These are phyloP conservation scores for Parastagonospora nodorum DNA, from an alignment of 2,329 filamentous ascomycete species.

Conservation along the genomic window DNA sequence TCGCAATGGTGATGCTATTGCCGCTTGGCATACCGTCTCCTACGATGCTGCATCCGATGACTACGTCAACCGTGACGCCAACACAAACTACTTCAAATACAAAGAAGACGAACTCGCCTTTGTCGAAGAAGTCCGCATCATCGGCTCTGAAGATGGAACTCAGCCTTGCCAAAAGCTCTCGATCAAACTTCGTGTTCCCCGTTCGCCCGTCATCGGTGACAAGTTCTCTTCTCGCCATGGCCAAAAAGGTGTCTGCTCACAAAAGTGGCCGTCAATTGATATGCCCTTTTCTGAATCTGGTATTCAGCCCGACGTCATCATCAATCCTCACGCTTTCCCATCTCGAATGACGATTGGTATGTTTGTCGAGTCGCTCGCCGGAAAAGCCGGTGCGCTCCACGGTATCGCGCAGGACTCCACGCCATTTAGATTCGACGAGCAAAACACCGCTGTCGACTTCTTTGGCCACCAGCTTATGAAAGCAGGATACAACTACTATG, in stretches of 20 bases:
- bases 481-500: conserved; percentile 97
- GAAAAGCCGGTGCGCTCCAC: conserved; percentile 91
- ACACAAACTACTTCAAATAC: conserved; percentile 90
- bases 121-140: conserved; percentile 89
- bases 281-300: conserved; percentile 98
- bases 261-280: conserved; percentile 91
- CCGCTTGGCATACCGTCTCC: conserved; percentile 86
- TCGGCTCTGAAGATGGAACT: conserved; percentile 81
- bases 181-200: conserved; percentile 89
- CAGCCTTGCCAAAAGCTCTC: conserved; percentile 88
- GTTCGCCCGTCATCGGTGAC: conserved; percentile 91
- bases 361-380: conserved; percentile 96
- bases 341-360: conserved; percentile 99
- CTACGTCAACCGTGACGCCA: conserved; percentile 81
- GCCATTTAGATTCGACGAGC: conserved; percentile 91
- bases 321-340: conserved; percentile 98
- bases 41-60: conserved; percentile 73
- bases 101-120: conserved; percentile 89
- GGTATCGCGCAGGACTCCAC: conserved; percentile 96
- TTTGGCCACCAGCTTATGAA: conserved; percentile 95
- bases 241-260: conserved; percentile 95
- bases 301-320: conserved; percentile 96
- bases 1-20: conserved; percentile 80
- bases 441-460: conserved; percentile 89
- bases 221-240: conserved; percentile 99